Conservation (phyloP, 768 basidiomycete species). For the Phanerochaete sordida region DNA sequence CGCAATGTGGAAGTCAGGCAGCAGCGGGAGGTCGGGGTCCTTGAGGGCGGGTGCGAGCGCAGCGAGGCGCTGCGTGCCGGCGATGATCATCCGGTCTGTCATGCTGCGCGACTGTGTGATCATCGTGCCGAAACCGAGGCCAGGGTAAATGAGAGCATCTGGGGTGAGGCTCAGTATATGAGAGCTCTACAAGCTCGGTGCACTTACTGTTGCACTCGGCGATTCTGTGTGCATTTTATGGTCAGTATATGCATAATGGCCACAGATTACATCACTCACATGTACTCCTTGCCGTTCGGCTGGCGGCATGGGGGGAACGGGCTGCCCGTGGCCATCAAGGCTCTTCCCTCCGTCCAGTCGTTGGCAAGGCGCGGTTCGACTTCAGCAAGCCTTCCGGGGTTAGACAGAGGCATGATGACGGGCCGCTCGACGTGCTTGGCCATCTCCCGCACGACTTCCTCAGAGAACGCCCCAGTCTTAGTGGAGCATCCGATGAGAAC, state of each 20-base stretch:
- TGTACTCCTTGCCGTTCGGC: constrained; percentile 57
- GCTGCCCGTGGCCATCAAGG: constrained; percentile 77
- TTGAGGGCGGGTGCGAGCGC: constrained; percentile 69
- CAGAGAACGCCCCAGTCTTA: constrained; percentile 65
- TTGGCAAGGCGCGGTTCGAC: constrained; percentile 63
- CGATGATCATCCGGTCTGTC: constrained; percentile 84
- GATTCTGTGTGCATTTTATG: constrained; percentile 36
- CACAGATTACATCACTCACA: constrained; percentile 36
- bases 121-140: constrained; percentile 79
- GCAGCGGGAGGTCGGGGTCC: constrained; percentile 67
- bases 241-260: neutral
- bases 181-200: neutral
- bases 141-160: constrained; percentile 83
- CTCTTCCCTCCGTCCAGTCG: constrained; percentile 73
- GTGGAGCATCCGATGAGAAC: constrained; percentile 82
- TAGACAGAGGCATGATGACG: constrained; percentile 77
- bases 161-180: neutral
- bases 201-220: constrained; percentile 65
- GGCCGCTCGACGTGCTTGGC: constrained; percentile 61
- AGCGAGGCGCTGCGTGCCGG: constrained; percentile 73
- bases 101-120: constrained; percentile 57
- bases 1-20: constrained; percentile 76
- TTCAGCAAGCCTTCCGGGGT: constrained; percentile 73
- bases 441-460: constrained; percentile 67
- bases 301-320: constrained; percentile 73